Evolutionary conservation across 768 basidiomycete genomes (phyloP).

Genomic region (Trametes gibbosa): DNA sequence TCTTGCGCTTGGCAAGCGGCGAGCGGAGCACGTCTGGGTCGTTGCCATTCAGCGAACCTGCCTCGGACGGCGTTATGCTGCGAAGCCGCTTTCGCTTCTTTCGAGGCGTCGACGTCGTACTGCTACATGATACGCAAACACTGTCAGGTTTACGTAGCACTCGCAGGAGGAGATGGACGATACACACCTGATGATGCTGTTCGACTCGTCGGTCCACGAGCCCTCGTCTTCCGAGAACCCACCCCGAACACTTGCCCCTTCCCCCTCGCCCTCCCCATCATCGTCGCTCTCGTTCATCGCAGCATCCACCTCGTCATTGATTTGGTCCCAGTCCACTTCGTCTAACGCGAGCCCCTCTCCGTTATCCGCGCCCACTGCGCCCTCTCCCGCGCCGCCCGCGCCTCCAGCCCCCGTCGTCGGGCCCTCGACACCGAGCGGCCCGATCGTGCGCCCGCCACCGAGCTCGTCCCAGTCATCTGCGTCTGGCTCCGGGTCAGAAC

Average conservation of each 20-base stretch:
- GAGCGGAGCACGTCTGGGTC: slow-evolving; percentile 52
- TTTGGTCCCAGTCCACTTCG: slow-evolving; percentile 77
- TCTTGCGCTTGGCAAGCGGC: slow-evolving; percentile 80
- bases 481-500: slow-evolving; percentile 65
- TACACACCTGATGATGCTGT: slow-evolving; percentile 44
- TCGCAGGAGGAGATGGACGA: not conserved
- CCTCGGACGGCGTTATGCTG: slow-evolving; percentile 68
- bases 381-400: slow-evolving; percentile 25
- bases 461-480: slow-evolving; percentile 64
- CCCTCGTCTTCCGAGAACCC: slow-evolving; percentile 52
- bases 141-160: not conserved
- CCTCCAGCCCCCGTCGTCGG: slow-evolving; percentile 11
- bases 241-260: slow-evolving; percentile 37
- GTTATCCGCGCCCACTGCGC: slow-evolving; percentile 27
- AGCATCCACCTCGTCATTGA: slow-evolving; percentile 85
- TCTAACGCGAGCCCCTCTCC: slow-evolving; percentile 44
- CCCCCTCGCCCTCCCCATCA: slow-evolving; percentile 74
- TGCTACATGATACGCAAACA: slow-evolving; percentile 13
- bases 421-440: slow-evolving; percentile 36
- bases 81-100: slow-evolving; percentile 66
- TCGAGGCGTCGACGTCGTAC: slow-evolving; percentile 41
- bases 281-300: slow-evolving; percentile 82
- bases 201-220: slow-evolving; percentile 44
- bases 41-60: slow-evolving; percentile 35
- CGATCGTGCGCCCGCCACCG: slow-evolving; percentile 28